Percentiles rank a stretch among this genome's conserved stretches.
Conservation (phyloP, 345 rosid genomes). For the Citrus sp. region DNA sequence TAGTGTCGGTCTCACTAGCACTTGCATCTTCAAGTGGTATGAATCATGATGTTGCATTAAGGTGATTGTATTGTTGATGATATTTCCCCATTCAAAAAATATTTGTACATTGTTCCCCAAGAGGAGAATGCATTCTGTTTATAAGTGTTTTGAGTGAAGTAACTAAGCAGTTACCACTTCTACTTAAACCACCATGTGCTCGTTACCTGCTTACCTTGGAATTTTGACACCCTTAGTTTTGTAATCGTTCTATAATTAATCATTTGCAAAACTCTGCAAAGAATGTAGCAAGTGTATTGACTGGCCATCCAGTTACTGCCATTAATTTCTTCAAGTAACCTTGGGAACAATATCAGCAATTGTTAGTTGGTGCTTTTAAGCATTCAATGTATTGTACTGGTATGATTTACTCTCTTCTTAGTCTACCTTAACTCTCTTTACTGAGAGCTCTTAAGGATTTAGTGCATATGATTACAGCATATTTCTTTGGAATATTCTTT, state of each 20-base stretch:
- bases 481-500: background rate
- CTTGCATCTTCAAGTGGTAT: background rate
- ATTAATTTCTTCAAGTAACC: background rate
- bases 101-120: background rate
- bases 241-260: background rate
- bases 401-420: background rate
- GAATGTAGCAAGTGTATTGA: constrained; percentile 2
- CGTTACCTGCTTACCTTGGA: constrained; percentile 8
- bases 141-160: constrained; percentile 6
- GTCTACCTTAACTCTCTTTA: constrained; percentile 6
- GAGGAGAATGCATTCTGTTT: constrained; percentile 15
- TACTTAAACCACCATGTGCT: constrained; percentile 3
- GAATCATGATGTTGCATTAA: background rate
- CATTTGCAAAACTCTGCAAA: constrained; percentile 10
- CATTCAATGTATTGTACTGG: constrained; percentile 4
- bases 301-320: constrained; percentile 7
- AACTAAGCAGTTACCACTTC: background rate
- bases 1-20: background rate
- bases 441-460: background rate
- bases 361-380: background rate
- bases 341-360: background rate
- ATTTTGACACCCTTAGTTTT: background rate
- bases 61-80: background rate
- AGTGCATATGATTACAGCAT: constrained; percentile 17
- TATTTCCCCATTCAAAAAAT: background rate